Base-by-base conservation (phyloP, 495 filamentous ascomycete species). In the Penicillium desertorum region DNA sequence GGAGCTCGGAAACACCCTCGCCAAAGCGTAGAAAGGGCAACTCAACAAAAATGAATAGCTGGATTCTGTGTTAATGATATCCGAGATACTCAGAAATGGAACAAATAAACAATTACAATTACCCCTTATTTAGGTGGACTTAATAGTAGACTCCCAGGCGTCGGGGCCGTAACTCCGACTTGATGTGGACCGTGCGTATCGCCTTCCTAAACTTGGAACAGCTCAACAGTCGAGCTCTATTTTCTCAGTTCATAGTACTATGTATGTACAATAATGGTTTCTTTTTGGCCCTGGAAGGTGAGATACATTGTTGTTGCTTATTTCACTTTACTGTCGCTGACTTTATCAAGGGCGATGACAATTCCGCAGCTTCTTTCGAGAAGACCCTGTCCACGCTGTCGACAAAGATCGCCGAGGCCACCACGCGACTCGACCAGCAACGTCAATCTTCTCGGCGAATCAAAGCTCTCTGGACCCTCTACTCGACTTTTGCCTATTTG, bases 351-450 rank as follows among this genome's bases (percentile, higher is more conserved):
- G 84, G 87, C 73, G 83, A 91, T 57, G 85, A 89, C 64, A 88
- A 83, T 69, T 96, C 92, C 62, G 88, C 93, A 2, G 93, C 92
- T 39, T 88, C 86, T 5, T 98, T 98, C 64, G 94, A 98, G 72
- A 96, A 91, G 75, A 83, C 87, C 0, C 86, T 98, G 42, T 88
- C 89, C 16, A 81, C 84, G 11, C 82, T 98, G 42, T 85, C 92
- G 14, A 77, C 76, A 27, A 96, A 93, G 76, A 96, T 98, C 66
- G 78, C 86, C 16, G 77, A 83, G 45, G 81, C 86, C 30, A 87
- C 85, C 59, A 69, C 85, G 32, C 86, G 81, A 47, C 86, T 96
- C 46, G 88, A 95, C 55, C 71, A 75, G 41, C 77, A 88, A 44
- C 88, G 90, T 19, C 81, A 87, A 65, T 81, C 81, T 36, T 79